phyloP scores from a whole-genome alignment of 2,329 filamentous ascomycete species.

The Neurospora crassa region DNA sequence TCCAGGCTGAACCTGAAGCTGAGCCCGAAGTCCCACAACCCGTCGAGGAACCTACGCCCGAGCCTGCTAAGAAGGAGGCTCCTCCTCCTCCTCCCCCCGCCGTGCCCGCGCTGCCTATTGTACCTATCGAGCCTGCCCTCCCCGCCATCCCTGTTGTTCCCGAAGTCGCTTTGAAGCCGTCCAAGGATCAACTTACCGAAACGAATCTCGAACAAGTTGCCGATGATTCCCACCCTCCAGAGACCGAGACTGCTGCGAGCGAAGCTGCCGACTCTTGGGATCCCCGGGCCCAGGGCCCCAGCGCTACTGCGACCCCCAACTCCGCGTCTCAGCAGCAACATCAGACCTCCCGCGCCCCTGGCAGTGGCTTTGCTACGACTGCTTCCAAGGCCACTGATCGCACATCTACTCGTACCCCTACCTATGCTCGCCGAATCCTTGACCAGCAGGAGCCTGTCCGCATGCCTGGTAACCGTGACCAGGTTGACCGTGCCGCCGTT shows the following conservation, averaged over 20 bases:
- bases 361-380: slow-evolving; percentile 69
- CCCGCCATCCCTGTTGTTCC: slow-evolving; percentile 34
- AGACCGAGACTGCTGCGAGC: slow-evolving; percentile 78
- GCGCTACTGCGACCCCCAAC: slow-evolving; percentile 56
- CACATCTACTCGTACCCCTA: slow-evolving; percentile 57
- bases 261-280: slow-evolving; percentile 83
- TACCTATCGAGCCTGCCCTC: slow-evolving; percentile 11
- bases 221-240: slow-evolving; percentile 67
- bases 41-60: slow-evolving; percentile 24
- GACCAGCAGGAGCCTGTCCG: slow-evolving; percentile 97
- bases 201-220: slow-evolving; percentile 86
- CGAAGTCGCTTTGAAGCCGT: slow-evolving; percentile 51
- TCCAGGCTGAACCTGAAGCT: slow-evolving; percentile 27
- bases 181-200: slow-evolving; percentile 78
- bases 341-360: slow-evolving; percentile 46
- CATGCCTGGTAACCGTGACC: slow-evolving; percentile 90
- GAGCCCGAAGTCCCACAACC: slow-evolving; percentile 29
- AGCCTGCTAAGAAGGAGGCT: slow-evolving; percentile 23
- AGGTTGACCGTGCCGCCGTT: slow-evolving; percentile 79
- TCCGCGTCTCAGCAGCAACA: slow-evolving; percentile 54
- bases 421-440: slow-evolving; percentile 75
- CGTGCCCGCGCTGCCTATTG: slow-evolving; percentile 5
- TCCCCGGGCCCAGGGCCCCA: slow-evolving; percentile 49
- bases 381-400: slow-evolving; percentile 65
- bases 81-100: slow-evolving; percentile 16